These are phyloP conservation scores for Dentipellis sp. DNA, from an alignment of 768 basidiomycete species.

Conservation along the genomic window DNA sequence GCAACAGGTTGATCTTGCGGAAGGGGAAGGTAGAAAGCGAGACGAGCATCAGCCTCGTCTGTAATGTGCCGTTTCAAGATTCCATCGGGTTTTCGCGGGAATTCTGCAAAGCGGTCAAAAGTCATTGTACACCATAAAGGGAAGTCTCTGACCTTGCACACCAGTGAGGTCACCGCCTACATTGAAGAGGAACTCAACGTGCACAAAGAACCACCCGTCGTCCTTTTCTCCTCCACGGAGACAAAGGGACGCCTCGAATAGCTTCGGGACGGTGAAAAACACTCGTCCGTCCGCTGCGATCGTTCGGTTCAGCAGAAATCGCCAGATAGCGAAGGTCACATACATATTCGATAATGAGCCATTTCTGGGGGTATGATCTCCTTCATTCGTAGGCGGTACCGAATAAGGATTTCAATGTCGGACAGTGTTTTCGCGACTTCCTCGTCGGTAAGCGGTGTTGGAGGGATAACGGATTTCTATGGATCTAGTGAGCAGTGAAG, in stretches of 20 bases:
- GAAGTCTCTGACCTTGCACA: constrained; percentile 45
- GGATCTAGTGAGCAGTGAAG: constrained; percentile 1
- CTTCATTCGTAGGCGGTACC: constrained; percentile 66
- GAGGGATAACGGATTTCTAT: constrained; percentile 66
- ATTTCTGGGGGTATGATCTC: constrained; percentile 82
- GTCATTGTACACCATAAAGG: neutral
- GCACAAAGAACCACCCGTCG: constrained; percentile 83
- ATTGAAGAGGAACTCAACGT: constrained; percentile 64
- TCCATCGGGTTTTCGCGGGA: constrained; percentile 59
- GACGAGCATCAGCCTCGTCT: constrained; percentile 62
- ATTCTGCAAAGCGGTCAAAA: constrained; percentile 24
- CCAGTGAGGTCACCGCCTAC: constrained; percentile 68
- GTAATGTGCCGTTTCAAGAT: constrained; percentile 57
- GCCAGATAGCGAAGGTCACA: constrained; percentile 17
- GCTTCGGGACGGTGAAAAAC: constrained; percentile 59
- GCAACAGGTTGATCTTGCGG: constrained; percentile 15
- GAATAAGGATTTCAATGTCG: constrained; percentile 71
- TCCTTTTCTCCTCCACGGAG: constrained; percentile 58
- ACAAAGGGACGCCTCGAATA: constrained; percentile 70
- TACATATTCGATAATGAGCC: constrained; percentile 60
- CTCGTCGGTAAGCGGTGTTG: constrained; percentile 52
- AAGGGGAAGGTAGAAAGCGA: constrained; percentile 52
- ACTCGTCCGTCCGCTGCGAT: constrained; percentile 65
- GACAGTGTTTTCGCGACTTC: constrained; percentile 56
- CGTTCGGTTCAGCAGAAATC: constrained; percentile 11